Base-by-base conservation (phyloP, 805 yeast species). In the Myxozyma mucilagina region DNA sequence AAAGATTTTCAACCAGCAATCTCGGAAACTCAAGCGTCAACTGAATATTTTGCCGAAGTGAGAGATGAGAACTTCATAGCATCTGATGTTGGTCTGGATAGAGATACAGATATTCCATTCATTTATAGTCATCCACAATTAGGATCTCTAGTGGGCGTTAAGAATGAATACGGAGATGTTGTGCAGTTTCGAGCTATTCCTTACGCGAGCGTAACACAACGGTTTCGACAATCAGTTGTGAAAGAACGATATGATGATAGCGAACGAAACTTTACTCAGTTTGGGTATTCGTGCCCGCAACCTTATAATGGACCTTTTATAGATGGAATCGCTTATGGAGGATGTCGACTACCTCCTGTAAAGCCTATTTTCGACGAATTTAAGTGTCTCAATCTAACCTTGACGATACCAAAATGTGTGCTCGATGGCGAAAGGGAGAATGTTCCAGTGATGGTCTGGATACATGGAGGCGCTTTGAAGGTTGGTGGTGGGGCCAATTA, bases 31-130 rank as follows among this genome's bases (percentile, higher is more conserved):
- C 29, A 24, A 24, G 29, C 29, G 29, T 24, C 29, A 24, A 24
- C 29, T 3, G 29, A 24, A 24, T 24, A 24, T 4, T 24, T 24
- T 4, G 2, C 29, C 29, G 29, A 24, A 24, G 29, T 24, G 29
- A 24, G 4, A 24, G 29, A 24, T 24, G 29, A 24, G 29, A 24
- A 24, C 29, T 4, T 24, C 29, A 24, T 24, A n/a, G 18, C 38
- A 18, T 36, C 38, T 9, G 34, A 49, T 14, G 53, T 41, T 20
- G 53, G 38, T 13, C 13, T 14, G 4, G 14, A 13, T 10, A 24
- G 82, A 78, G 74, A 80, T 67, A 50, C 83, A 81, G 58, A 82
- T 82, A 60, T 78, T 78, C 83, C 83, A 78, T 53, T 47, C 35
- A 18, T 13, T n/a, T 54, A 42, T 44, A 38, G 18, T 5, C 63